Evolutionary conservation across 2,329 filamentous ascomycete genomes (phyloP).

Genomic region (Talaromyces sp.): DNA sequence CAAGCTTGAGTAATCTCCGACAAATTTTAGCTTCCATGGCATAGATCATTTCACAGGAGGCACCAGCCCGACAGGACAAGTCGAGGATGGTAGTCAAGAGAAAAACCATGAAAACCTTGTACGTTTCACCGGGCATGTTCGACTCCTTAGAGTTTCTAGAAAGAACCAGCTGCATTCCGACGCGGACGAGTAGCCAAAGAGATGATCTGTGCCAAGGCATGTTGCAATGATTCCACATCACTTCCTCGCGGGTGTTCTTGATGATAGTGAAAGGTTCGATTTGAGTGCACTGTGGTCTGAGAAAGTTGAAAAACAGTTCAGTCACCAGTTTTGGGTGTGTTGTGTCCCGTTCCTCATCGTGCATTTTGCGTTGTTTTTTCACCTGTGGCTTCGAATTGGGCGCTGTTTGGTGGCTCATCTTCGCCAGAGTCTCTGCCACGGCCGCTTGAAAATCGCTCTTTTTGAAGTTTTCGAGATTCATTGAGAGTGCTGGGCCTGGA

Average conservation of each 20-base stretch:
- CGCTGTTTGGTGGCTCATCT: conserved; percentile 31
- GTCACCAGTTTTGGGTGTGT: conserved; percentile 48
- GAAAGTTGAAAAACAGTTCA: conserved; percentile 44
- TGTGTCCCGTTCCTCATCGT: conserved; percentile 46
- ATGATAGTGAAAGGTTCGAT: conserved; percentile 27
- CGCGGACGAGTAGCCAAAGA: conserved; percentile 52
- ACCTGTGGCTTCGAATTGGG: conserved; percentile 29
- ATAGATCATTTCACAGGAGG: conserved; percentile 18
- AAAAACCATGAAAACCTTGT: conserved; percentile 50
- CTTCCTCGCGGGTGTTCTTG: conserved; percentile 54
- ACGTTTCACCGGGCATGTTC: conserved; percentile 21
- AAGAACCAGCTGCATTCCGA: conserved; percentile 40
- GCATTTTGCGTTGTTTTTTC: conserved; percentile 33
- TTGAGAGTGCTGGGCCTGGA: background rate
- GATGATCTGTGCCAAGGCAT: conserved; percentile 50
- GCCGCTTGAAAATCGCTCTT: conserved; percentile 7
- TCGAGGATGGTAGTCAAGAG: conserved; percentile 38
- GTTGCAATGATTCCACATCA: conserved; percentile 35
- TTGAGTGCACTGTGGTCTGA: conserved; percentile 35
- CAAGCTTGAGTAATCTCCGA: conserved; percentile 40
- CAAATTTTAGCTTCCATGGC: conserved; percentile 43
- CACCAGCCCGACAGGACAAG: background rate
- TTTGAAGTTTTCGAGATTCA: background rate
- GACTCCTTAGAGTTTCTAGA: background rate
- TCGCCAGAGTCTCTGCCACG: conserved; percentile 28